These are phyloP conservation scores for Macrophomina phaseolina DNA, from an alignment of 2,329 filamentous ascomycete genomes.

Conservation along the genomic window DNA sequence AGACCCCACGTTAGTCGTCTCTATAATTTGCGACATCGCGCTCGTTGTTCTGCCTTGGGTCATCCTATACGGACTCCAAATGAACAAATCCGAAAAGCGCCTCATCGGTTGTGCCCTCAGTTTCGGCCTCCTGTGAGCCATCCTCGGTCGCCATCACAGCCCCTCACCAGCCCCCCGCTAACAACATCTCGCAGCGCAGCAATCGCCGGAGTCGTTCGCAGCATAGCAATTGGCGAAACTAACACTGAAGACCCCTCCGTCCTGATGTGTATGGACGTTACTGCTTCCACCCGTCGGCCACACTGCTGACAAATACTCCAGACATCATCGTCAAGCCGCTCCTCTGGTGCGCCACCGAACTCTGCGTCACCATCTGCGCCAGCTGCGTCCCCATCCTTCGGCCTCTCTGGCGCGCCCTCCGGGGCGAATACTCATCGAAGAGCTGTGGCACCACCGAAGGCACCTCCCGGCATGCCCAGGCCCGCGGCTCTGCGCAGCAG, in stretches of 20 bases:
- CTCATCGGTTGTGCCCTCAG: background rate
- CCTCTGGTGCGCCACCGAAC: background rate
- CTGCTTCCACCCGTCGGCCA: background rate
- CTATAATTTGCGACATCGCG: background rate
- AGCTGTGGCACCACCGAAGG: background rate
- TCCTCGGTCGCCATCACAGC: background rate
- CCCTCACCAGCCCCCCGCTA: background rate
- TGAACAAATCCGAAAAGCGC: background rate
- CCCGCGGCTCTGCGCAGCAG: too few relatives aligned
- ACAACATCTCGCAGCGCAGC: background rate
- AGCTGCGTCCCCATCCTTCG: background rate
- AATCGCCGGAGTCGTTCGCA: background rate
- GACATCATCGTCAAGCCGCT: background rate
- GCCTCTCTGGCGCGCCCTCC: background rate
- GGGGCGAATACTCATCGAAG: background rate
- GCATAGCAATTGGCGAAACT: background rate
- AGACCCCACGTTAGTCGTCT: background rate
- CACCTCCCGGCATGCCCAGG: background rate
- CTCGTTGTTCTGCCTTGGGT: background rate
- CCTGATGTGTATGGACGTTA: background rate
- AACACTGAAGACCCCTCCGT: background rate
- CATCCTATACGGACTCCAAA: background rate
- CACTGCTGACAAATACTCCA: background rate
- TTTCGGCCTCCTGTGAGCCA: background rate
- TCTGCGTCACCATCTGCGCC: conserved; percentile 1